A percentile compares a stretch with the other conserved stretches of the same genome.
Evolutionary conservation across 2,329 filamentous ascomycete genomes (phyloP).

Genomic region (Aspergillus melleus): DNA sequence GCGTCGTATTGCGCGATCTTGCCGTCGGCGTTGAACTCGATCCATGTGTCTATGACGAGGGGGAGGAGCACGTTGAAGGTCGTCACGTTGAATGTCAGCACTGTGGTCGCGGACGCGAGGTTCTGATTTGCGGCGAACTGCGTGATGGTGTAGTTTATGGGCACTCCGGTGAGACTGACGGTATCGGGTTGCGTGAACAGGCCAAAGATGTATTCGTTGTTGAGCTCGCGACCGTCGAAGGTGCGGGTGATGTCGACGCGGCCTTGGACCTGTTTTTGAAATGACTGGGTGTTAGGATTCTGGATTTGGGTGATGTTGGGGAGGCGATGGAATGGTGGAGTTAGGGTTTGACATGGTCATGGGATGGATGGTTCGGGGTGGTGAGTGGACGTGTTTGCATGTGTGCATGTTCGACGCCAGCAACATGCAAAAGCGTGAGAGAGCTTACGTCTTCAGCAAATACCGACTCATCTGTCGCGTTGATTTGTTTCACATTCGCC

Average conservation of each 20-base stretch:
- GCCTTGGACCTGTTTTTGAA: conserved; percentile 22
- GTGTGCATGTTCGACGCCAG: too few species aligned
- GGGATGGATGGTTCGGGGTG: neutral
- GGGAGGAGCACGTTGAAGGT: conserved; percentile 22
- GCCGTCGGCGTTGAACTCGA: conserved; percentile 21
- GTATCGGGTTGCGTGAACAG: conserved; percentile 22
- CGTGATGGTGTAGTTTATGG: conserved; percentile 26
- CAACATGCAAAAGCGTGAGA: too few species aligned
- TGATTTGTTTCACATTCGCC: conserved; percentile 22
- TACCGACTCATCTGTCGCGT: conserved; percentile 21
- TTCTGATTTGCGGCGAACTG: conserved; percentile 26
- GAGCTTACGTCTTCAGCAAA: conserved; percentile 21
- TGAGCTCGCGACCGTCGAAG: conserved; percentile 26
- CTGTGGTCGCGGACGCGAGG: conserved; percentile 20
- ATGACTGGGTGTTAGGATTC: neutral
- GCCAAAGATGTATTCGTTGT: conserved; percentile 30
- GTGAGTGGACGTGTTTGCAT: neutral
- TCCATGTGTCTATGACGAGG: conserved; percentile 29
- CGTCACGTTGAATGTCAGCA: conserved; percentile 27
- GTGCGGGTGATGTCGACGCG: conserved; percentile 28
- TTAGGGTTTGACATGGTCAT: neutral
- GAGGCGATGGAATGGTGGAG: conserved; percentile 20
- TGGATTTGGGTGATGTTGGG: too few species aligned
- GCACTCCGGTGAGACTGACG: conserved; percentile 22
- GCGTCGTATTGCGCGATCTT: conserved; percentile 28